These are phyloP conservation scores for Cochliopodium minus DNA, from an alignment of 208 protist genomes.

Conservation along the genomic window DNA sequence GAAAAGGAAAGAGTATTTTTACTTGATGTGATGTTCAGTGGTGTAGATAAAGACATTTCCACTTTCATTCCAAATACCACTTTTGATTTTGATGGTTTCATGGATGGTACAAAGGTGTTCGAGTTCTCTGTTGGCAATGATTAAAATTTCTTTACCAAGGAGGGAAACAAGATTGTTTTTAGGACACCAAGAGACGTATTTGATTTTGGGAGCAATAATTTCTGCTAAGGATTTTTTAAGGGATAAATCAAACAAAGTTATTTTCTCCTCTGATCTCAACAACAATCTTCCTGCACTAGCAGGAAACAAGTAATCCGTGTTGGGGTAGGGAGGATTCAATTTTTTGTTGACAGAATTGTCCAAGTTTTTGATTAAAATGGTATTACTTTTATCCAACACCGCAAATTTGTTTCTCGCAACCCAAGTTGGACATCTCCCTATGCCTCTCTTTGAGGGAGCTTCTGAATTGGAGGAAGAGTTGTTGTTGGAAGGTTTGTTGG, in stretches of 20 bases:
- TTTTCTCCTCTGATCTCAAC: constrained; percentile 48
- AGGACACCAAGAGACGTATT: constrained; percentile 79
- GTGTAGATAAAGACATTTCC: constrained; percentile 88
- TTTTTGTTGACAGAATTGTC: constrained; percentile 55
- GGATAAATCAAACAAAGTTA: constrained; percentile 80
- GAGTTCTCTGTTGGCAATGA: constrained; percentile 64
- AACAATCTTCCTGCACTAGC: constrained; percentile 50
- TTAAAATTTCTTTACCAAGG: constrained; percentile 59
- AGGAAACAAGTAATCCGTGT: constrained; percentile 41
- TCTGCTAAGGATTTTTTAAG: constrained; percentile 48
- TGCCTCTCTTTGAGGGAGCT: background rate
- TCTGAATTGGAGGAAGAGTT: background rate
- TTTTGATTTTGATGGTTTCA: constrained; percentile 85
- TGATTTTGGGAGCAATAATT: constrained; percentile 32
- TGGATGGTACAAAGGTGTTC: constrained; percentile 60
- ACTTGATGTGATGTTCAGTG: constrained; percentile 94
- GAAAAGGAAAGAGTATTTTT: too few species aligned
- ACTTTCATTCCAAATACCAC: constrained; percentile 52
- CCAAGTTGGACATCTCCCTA: background rate
- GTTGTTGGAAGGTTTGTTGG: too few species aligned
- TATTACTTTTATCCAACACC: constrained; percentile 54
- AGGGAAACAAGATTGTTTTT: constrained; percentile 70
- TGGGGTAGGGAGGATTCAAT: constrained; percentile 28
- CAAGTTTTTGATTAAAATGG: constrained; percentile 59
- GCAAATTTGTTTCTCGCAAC: constrained; percentile 61